Percentiles rank a stretch among this genome's conserved stretches.
Evolutionary conservation across 306 rosid genomes (phyloP).

Genomic region (Sphenostylis stenocarpa): DNA sequence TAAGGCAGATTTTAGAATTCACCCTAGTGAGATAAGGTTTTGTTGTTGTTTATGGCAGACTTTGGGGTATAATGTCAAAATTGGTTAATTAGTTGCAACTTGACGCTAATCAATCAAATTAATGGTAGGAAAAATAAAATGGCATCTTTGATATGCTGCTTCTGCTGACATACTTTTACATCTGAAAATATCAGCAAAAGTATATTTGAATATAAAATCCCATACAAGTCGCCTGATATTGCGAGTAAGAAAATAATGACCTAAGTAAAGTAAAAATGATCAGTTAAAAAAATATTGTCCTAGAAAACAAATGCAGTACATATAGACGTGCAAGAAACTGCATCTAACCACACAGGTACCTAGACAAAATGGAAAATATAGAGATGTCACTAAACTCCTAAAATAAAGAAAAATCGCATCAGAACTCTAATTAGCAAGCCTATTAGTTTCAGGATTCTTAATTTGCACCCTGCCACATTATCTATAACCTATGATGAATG

Average conservation of each 20-base stretch:
- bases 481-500: not conserved
- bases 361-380: not conserved
- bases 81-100: not conserved
- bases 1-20: conserved; percentile 10
- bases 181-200: conserved; percentile 3
- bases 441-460: not conserved
- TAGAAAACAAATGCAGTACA: not conserved
- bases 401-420: not conserved
- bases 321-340: conserved; percentile 6
- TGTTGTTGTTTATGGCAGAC: not conserved
- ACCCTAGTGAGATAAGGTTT: not conserved
- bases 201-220: not conserved
- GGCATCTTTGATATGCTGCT: conserved; percentile 10
- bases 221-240: not conserved
- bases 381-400: not conserved
- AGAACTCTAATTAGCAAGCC: not conserved
- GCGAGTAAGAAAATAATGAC: not conserved
- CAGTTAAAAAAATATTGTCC: not conserved
- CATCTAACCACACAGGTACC: not conserved
- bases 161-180: not conserved
- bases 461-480: not conserved
- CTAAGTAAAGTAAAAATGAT: conserved; percentile 10
- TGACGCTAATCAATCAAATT: not conserved
- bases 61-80: not conserved
- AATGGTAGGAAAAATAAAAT: conserved; percentile 11